phyloP scores from a whole-genome alignment of 139 green algal genomes.

The Medakamo hakoo region DNA sequence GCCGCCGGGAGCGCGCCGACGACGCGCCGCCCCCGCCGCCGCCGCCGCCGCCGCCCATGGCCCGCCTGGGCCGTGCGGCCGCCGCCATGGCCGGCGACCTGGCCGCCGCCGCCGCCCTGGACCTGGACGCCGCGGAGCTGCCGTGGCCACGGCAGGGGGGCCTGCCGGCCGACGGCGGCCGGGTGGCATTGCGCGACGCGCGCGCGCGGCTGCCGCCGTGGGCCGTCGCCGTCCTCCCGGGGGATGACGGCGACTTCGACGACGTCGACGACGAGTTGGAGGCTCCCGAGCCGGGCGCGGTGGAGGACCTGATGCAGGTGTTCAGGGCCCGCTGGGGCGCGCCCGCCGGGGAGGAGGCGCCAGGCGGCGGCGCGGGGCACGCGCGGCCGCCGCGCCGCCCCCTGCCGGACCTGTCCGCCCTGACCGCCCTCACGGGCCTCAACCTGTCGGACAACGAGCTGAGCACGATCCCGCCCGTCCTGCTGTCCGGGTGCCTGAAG shows the following conservation, averaged over 20 bases:
- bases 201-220: too few relatives aligned
- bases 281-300: conserved; percentile 28
- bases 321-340: background rate
- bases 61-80: too few relatives aligned
- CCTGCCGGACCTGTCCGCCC: conserved; percentile 19
- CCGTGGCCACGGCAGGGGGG: too few relatives aligned
- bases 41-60: background rate
- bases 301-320: background rate
- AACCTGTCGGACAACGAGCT: conserved; percentile 33
- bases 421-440: conserved; percentile 23
- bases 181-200: conserved; percentile 5
- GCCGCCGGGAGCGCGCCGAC: background rate
- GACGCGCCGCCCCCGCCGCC: background rate
- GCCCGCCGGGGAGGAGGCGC: background rate
- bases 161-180: too few relatives aligned
- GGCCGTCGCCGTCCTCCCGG: conserved; percentile 10
- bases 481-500: conserved; percentile 20
- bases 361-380: conserved; percentile 4
- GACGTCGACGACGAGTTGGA: conserved; percentile 17
- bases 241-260: conserved; percentile 14
- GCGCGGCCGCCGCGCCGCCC: conserved; percentile 3
- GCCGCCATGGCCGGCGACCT: conserved; percentile 4
- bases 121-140: too few relatives aligned
- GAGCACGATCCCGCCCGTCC: conserved; percentile 12
- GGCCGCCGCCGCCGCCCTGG: too few relatives aligned